Evolutionary conservation across 2,329 filamentous ascomycete genomes (phyloP).

Genomic region (Penicillium sp.): DNA sequence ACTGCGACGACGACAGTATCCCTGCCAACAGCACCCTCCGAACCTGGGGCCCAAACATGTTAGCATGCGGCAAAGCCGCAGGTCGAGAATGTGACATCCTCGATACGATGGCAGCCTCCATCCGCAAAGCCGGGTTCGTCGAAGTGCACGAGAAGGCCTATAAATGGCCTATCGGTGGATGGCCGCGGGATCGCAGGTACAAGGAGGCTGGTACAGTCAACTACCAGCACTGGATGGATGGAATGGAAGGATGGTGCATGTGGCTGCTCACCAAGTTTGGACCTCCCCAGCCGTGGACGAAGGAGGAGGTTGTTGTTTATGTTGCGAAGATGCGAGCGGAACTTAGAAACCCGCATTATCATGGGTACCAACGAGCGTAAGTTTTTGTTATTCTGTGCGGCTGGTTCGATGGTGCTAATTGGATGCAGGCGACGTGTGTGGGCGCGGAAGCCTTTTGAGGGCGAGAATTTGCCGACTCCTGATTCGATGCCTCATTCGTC

Average conservation of each 20-base stretch:
- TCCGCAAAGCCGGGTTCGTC: slow-evolving; percentile 32
- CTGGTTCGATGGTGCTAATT: neutral
- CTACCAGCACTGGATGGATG: slow-evolving; percentile 27
- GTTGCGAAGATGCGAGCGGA: slow-evolving; percentile 14
- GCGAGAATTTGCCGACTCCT: slow-evolving; percentile 2
- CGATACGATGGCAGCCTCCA: slow-evolving; percentile 23
- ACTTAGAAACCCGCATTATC: slow-evolving; percentile 9
- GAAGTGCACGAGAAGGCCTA: slow-evolving; percentile 32
- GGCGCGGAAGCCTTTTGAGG: slow-evolving; percentile 12
- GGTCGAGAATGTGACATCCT: slow-evolving; percentile 24
- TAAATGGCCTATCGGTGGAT: slow-evolving; percentile 33
- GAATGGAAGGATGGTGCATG: slow-evolving; percentile 32
- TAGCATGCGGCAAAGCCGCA: slow-evolving; percentile 18
- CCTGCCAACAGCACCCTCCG: slow-evolving; percentile 14
- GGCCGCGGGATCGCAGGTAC: slow-evolving; percentile 29
- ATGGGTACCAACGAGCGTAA: slow-evolving; percentile 12
- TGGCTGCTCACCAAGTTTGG: slow-evolving; percentile 28
- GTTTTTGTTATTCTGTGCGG: neutral
- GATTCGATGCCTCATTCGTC: neutral
- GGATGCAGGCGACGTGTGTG: slow-evolving; percentile 11
- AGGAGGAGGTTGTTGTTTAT: slow-evolving; percentile 13
- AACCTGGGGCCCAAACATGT: slow-evolving; percentile 15
- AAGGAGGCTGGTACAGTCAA: slow-evolving; percentile 43
- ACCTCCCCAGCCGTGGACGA: slow-evolving; percentile 12
- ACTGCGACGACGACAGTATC: slow-evolving; percentile 17